A percentile compares a stretch with the other conserved stretches of the same genome.
Evolutionary conservation across 129 eudicot genomes (phyloP).

Genomic region (Helianthus annuus): HanXRQr2.0-SUNRISE NC_035446.2:109119503-109120002

Average conservation of each 20-base stretch:
- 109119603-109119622: constrained; percentile 33
- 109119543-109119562: constrained; percentile 42
- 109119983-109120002: background rate
- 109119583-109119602: constrained; percentile 32
- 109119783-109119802: background rate
- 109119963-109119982: background rate
- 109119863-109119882: background rate
- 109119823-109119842: background rate
- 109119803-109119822: background rate
- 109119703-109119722: constrained; percentile 18
- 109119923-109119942: no score
- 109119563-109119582: constrained; percentile 29
- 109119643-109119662: constrained; percentile 51
- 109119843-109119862: background rate
- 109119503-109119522: constrained; percentile 48
- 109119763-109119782: background rate
- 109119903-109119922: no score
- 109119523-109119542: constrained; percentile 43
- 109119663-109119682: constrained; percentile 40
- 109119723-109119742: background rate
- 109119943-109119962: no score
- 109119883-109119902: no score
- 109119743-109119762: background rate
- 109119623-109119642: constrained; percentile 41
- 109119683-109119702: constrained; percentile 38